Percentiles rank a stretch among this genome's conserved stretches.
Conservation (phyloP, 129 eudicot species). For the Apium graveolens region DNA sequence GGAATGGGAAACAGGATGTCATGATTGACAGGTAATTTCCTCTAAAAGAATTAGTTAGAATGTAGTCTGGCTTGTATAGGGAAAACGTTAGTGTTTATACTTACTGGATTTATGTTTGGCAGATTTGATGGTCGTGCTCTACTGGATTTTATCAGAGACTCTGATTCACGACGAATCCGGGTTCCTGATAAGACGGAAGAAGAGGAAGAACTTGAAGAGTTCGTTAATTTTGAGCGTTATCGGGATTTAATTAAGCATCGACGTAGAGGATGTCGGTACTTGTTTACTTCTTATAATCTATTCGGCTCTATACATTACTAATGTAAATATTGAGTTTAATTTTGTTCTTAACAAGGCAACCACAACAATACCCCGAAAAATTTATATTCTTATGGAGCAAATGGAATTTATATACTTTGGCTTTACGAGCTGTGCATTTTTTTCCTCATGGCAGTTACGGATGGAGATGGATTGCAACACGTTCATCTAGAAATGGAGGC, state of each 20-base stretch:
- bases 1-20: slow-evolving; percentile 93
- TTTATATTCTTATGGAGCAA: slow-evolving; percentile 15
- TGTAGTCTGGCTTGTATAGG: background rate
- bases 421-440: slow-evolving; percentile 33
- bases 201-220: slow-evolving; percentile 98
- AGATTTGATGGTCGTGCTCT: slow-evolving; percentile 99
- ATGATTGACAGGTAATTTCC: slow-evolving; percentile 82
- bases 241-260: slow-evolving; percentile 99
- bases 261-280: slow-evolving; percentile 99
- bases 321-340: slow-evolving; percentile 20
- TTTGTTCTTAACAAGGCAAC: slow-evolving; percentile 27
- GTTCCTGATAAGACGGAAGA: slow-evolving; percentile 79
- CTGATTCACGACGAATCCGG: slow-evolving; percentile 62
- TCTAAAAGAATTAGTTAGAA: background rate
- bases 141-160: slow-evolving; percentile 87
- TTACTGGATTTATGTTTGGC: slow-evolving; percentile 18
- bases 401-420: slow-evolving; percentile 9
- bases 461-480: slow-evolving; percentile 88
- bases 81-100: slow-evolving; percentile 4
- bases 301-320: slow-evolving; percentile 29
- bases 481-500: slow-evolving; percentile 92
- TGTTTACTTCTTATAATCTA: slow-evolving; percentile 44
- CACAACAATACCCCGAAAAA: slow-evolving; percentile 19
- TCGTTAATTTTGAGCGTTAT: slow-evolving; percentile 99
- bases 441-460: slow-evolving; percentile 56